phyloP scores from a whole-genome alignment of 1,139 yeast genomes.

The Pichia cactophila region DNA sequence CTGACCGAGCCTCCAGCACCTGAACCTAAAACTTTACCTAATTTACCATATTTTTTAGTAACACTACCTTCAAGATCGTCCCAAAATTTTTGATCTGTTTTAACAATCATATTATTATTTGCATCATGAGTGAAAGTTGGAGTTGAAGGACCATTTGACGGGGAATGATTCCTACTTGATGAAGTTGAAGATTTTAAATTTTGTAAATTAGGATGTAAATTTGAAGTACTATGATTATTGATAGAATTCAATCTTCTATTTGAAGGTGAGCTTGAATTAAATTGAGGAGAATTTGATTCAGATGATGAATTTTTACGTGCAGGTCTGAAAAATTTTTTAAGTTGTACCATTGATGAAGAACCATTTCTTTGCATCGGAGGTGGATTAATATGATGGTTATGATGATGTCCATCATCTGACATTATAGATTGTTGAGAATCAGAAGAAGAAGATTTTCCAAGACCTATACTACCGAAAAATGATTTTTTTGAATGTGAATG shows the following conservation, averaged over 20 bases:
- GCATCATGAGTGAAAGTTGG: slow-evolving; percentile 32
- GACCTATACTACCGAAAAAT: slow-evolving; percentile 25
- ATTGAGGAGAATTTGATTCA: slow-evolving; percentile 5
- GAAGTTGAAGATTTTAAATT: neutral
- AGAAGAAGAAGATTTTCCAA: slow-evolving; percentile 25
- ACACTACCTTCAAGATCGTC: slow-evolving; percentile 42
- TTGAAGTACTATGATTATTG: neutral
- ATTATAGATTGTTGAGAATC: slow-evolving; percentile 21
- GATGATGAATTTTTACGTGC: slow-evolving; percentile 21
- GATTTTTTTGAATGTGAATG: slow-evolving; percentile 18
- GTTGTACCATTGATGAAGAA: slow-evolving; percentile 34
- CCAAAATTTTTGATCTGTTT: slow-evolving; percentile 30
- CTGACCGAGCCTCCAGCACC: slow-evolving; percentile 96
- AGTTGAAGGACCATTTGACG: slow-evolving; percentile 14
- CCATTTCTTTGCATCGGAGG: slow-evolving; percentile 28
- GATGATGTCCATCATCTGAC: slow-evolving; percentile 23
- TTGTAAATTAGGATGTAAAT: neutral
- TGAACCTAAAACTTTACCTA: slow-evolving; percentile 84
- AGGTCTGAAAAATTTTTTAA: slow-evolving; percentile 31
- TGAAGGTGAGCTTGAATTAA: neutral
- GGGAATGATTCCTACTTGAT: neutral
- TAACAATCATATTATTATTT: slow-evolving; percentile 31
- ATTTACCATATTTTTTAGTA: slow-evolving; percentile 69
- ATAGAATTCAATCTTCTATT: neutral
- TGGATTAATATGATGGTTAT: slow-evolving; percentile 4